These are phyloP conservation scores for Clavispora vitiphila DNA, from an alignment of 805 yeast genomes.

Conservation along the genomic window DNA sequence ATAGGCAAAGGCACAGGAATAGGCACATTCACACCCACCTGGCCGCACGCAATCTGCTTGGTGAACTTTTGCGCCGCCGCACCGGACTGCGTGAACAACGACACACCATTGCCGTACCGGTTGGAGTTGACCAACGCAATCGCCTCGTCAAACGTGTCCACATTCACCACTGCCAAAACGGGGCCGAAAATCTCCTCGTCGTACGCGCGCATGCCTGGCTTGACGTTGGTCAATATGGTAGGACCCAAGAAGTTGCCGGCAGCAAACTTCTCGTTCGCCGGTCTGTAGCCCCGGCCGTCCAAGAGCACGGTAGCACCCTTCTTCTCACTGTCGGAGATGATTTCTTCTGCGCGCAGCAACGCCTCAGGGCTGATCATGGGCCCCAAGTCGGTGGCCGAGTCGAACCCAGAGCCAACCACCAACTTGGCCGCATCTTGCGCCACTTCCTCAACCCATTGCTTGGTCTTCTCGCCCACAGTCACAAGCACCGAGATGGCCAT, in stretches of 20 bases:
- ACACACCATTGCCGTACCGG: slow-evolving; percentile 65
- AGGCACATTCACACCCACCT: slow-evolving; percentile 74
- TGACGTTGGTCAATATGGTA: slow-evolving; percentile 55
- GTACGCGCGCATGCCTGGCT: slow-evolving; percentile 67
- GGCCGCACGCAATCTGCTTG: slow-evolving; percentile 66
- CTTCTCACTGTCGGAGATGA: slow-evolving; percentile 51
- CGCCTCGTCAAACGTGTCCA: slow-evolving; percentile 63
- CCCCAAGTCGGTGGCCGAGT: slow-evolving; percentile 57
- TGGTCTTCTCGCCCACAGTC: slow-evolving; percentile 57
- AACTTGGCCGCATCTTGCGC: slow-evolving; percentile 52
- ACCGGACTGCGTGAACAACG: slow-evolving; percentile 67
- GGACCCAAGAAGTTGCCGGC: slow-evolving; percentile 72
- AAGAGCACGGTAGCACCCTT: slow-evolving; percentile 60
- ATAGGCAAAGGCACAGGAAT: slow-evolving; percentile 79
- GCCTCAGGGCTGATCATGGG: slow-evolving; percentile 66
- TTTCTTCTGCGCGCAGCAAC: slow-evolving; percentile 47
- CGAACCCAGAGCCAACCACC: slow-evolving; percentile 64
- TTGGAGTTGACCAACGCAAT: slow-evolving; percentile 55
- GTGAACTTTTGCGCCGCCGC: slow-evolving; percentile 66
- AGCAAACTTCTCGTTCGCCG: slow-evolving; percentile 30
- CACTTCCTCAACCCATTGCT: slow-evolving; percentile 59
- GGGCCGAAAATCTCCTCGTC: slow-evolving; percentile 79
- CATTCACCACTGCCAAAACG: slow-evolving; percentile 57
- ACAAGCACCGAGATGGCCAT: slow-evolving; percentile 73
- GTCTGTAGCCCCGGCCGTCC: slow-evolving; percentile 55